A percentile compares a stretch with the other conserved stretches of the same genome.
Evolutionary conservation across 768 basidiomycete genomes (phyloP).

Genomic region (Mycena polygramma): DNA sequence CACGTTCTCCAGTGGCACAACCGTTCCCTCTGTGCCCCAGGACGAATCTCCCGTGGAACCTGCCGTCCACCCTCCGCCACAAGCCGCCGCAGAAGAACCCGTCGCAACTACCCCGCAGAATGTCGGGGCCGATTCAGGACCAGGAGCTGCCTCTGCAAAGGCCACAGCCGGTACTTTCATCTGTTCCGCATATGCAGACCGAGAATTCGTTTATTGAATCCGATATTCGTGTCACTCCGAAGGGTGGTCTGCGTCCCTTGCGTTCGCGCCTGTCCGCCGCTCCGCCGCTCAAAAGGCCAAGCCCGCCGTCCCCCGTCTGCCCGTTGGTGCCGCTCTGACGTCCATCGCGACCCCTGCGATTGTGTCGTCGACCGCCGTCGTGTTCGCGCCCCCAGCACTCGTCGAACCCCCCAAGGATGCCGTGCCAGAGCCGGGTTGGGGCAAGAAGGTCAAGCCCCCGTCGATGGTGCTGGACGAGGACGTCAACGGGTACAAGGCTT

Average conservation of each 20-base stretch:
- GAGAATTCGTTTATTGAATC: slow-evolving; percentile 72
- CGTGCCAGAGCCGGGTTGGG: slow-evolving; percentile 77
- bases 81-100: slow-evolving; percentile 40
- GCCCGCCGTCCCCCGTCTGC: slow-evolving; percentile 62
- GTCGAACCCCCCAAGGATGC: slow-evolving; percentile 50
- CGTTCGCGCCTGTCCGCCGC: slow-evolving; percentile 87
- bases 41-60: slow-evolving; percentile 36
- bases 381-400: slow-evolving; percentile 45
- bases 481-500: slow-evolving; percentile 83
- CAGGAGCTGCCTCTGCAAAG: slow-evolving; percentile 54
- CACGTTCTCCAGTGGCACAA: slow-evolving; percentile 80
- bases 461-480: slow-evolving; percentile 93
- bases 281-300: slow-evolving; percentile 71
- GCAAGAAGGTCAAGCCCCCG: slow-evolving; percentile 90
- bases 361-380: slow-evolving; percentile 49
- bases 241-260: slow-evolving; percentile 93
- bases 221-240: slow-evolving; percentile 53
- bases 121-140: slow-evolving; percentile 42
- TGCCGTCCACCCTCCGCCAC: slow-evolving; percentile 42
- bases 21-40: slow-evolving; percentile 54
- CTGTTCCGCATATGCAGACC: slow-evolving; percentile 59
- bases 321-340: slow-evolving; percentile 73
- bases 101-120: slow-evolving; percentile 45
- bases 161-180: slow-evolving; percentile 70
- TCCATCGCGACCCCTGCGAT: slow-evolving; percentile 34